A percentile compares a stretch with the other conserved stretches of the same genome.
These are phyloP conservation scores for Ophiostoma fasciatum DNA, from an alignment of 2,329 filamentous ascomycete species.

Conservation along the genomic window DNA sequence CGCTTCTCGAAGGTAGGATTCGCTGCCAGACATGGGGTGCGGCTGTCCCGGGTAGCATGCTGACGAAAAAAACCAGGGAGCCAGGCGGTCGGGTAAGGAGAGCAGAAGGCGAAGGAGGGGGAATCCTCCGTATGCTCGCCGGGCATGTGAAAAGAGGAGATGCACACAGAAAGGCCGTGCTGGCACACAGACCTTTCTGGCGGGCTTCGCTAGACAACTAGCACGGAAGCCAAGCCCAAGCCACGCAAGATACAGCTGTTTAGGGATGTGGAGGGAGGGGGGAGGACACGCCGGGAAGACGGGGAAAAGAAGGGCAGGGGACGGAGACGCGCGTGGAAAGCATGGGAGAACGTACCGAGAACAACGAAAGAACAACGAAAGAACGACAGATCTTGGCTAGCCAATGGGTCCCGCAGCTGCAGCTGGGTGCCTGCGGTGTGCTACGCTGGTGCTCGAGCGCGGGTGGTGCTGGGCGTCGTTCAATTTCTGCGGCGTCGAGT, in stretches of 20 bases:
- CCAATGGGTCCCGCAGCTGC: no score
- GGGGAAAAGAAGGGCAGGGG: neutral
- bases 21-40: neutral
- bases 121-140: no score
- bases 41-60: neutral
- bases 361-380: neutral
- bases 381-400: neutral
- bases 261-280: no score
- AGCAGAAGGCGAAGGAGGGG: neutral
- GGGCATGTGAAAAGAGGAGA: neutral
- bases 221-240: no score
- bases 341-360: slow-evolving; percentile 1
- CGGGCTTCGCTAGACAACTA: no score
- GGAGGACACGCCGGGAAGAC: no score
- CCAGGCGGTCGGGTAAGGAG: neutral
- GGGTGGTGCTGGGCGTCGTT: no score
- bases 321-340: neutral
- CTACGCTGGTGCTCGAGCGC: no score
- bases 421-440: no score
- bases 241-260: no score
- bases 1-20: neutral
- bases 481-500: no score
- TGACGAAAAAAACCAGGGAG: slow-evolving; percentile 3
- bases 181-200: no score
- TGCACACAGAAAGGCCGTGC: neutral